phyloP scores from a whole-genome alignment of 106 monocot genomes.

The Apostasia ramifera region DNA sequence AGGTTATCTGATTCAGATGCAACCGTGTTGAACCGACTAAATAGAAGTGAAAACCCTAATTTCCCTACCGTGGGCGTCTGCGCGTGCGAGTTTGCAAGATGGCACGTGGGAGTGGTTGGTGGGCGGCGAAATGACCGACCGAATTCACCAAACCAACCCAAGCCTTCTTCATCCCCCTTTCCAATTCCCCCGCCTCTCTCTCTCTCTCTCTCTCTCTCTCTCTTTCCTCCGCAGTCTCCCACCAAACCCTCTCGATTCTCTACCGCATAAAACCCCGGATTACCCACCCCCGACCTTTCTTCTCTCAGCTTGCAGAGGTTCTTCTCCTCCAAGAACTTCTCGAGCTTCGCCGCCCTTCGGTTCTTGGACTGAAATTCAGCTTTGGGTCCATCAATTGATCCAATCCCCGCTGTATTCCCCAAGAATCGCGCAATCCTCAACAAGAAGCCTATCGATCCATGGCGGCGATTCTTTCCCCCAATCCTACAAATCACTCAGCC shows the following conservation, averaged over 20 bases:
- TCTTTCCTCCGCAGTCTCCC: neutral
- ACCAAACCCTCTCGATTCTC: slow-evolving; percentile 1
- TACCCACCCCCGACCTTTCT: neutral
- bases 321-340: slow-evolving; percentile 2
- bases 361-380: neutral
- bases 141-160: neutral
- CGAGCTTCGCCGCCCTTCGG: neutral
- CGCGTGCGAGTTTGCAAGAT: neutral
- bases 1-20: no score
- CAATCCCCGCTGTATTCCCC: neutral
- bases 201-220: neutral
- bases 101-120: slow-evolving; percentile 4
- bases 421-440: neutral
- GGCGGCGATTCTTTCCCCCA: neutral
- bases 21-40: no score
- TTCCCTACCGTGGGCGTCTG: no score
- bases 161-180: neutral
- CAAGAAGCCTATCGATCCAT: neutral
- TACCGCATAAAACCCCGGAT: neutral
- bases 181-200: neutral
- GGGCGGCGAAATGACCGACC: slow-evolving; percentile 1
- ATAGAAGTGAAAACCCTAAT: no score
- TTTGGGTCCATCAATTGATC: neutral
- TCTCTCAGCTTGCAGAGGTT: slow-evolving; percentile 9
- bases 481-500: neutral